A percentile compares a stretch with the other conserved stretches of the same genome.
phyloP scores from a whole-genome alignment of 306 rosid genomes.

The Citrullus mucosospermus region DNA sequence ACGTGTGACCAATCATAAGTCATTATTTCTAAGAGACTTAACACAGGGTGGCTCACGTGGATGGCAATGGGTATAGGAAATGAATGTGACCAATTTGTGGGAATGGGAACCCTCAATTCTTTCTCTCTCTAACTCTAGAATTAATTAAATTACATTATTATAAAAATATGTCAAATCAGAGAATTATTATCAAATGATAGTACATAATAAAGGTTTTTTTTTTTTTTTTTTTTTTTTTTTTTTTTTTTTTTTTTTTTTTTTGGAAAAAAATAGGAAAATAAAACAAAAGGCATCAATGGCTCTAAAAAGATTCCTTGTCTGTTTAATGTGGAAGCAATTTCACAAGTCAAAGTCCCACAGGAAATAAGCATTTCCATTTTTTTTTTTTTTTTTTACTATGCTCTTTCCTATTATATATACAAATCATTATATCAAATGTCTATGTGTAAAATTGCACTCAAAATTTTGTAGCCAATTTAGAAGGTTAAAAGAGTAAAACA shows the following conservation, averaged over 20 bases:
- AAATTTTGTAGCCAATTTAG: too few species aligned
- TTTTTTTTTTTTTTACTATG: background rate
- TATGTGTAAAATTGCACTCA: too few species aligned
- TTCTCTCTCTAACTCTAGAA: background rate
- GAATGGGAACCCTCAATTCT: background rate
- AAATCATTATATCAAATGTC: background rate
- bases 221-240: background rate
- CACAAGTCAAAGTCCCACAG: conserved; percentile 23
- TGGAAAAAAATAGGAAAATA: background rate
- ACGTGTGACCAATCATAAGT: background rate
- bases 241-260: too few species aligned
- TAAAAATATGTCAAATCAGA: conserved; percentile 32
- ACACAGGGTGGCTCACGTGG: background rate
- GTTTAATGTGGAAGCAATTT: conserved; percentile 15
- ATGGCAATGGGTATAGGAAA: background rate
- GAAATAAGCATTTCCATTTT: background rate
- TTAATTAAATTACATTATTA: background rate
- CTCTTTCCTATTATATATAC: background rate
- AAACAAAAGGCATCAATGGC: conserved; percentile 10
- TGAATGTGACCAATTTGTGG: background rate
- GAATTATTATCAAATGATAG: background rate
- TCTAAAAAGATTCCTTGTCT: conserved; percentile 15
- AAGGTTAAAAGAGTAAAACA: too few species aligned
- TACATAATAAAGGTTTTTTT: background rate
- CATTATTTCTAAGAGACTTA: background rate